phyloP scores from a whole-genome alignment of 2,329 filamentous ascomycete species.

The Aspergillus latus region DNA sequence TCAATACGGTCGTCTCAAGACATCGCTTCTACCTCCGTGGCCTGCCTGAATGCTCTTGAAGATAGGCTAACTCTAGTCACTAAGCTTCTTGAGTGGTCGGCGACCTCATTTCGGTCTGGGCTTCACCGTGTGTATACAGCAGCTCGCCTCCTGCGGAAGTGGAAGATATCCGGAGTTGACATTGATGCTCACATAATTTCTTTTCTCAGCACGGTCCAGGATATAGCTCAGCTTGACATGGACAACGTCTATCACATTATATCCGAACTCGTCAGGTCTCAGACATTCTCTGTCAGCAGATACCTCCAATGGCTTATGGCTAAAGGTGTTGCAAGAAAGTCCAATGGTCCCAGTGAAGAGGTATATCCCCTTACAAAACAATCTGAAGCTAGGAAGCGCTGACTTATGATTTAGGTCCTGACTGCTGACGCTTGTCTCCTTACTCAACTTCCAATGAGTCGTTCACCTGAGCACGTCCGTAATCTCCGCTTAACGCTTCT shows the following conservation, averaged over 20 bases:
- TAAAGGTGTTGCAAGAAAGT: conserved; percentile 62
- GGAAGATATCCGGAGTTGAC: conserved; percentile 64
- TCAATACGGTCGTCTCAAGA: conserved; percentile 57
- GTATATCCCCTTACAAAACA: neutral
- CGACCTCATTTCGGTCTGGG: conserved; percentile 74
- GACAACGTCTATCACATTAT: conserved; percentile 74
- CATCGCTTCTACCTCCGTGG: conserved; percentile 57
- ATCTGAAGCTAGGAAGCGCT: neutral
- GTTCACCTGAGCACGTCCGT: conserved; percentile 42
- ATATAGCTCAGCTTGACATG: conserved; percentile 47
- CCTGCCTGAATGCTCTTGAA: conserved; percentile 62
- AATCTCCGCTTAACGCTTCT: conserved; percentile 44
- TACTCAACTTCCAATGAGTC: conserved; percentile 38
- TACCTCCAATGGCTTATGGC: conserved; percentile 92
- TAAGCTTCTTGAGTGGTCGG: conserved; percentile 77
- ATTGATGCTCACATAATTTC: conserved; percentile 68
- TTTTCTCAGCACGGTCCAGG: conserved; percentile 55
- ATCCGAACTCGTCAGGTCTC: conserved; percentile 74
- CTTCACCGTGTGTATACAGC: conserved; percentile 72
- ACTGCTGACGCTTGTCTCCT: conserved; percentile 37
- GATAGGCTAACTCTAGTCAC: conserved; percentile 62
- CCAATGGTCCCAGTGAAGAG: neutral
- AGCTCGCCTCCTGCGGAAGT: conserved; percentile 68
- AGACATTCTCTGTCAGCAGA: conserved; percentile 72
- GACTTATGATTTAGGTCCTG: conserved; percentile 16